Percentiles rank a stretch among this genome's conserved stretches.
Evolutionary conservation across 2,329 filamentous ascomycete species (phyloP).

Genomic region (Aureobasidium subglaciale): DNA sequence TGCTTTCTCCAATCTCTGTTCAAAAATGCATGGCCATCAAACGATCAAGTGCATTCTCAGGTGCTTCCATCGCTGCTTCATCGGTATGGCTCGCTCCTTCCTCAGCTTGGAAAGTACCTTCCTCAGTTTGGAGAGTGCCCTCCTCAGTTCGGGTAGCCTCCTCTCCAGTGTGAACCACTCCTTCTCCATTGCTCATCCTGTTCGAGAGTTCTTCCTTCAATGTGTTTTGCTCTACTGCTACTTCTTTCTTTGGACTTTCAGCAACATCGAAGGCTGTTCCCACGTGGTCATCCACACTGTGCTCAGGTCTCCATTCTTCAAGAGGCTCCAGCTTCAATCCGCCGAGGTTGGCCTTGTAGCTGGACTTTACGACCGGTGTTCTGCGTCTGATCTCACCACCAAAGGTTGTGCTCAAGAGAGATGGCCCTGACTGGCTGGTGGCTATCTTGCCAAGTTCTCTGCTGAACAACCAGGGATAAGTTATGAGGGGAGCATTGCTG

Average conservation of each 20-base stretch:
- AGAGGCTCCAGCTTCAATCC: conserved; percentile 4
- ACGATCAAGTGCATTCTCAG: neutral
- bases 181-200: neutral
- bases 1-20: too few relatives aligned
- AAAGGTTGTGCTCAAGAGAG: neutral
- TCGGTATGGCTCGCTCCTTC: too few relatives aligned
- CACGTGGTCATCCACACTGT: neutral
- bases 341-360: neutral
- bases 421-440: neutral
- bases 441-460: conserved; percentile 65
- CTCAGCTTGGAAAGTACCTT: too few relatives aligned
- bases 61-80: too few relatives aligned
- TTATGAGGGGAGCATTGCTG: conserved; percentile 69
- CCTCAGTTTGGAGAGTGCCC: too few relatives aligned
- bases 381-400: neutral
- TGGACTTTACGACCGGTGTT: neutral
- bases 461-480: conserved; percentile 88
- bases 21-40: conserved; percentile 9
- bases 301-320: neutral
- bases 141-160: too few relatives aligned
- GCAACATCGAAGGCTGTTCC: neutral
- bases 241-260: neutral
- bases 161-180: too few relatives aligned
- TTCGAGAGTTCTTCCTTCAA: neutral
- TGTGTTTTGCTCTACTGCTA: neutral